phyloP scores from a whole-genome alignment of 2,329 filamentous ascomycete species.

The Venturiaceae sp. region DNA sequence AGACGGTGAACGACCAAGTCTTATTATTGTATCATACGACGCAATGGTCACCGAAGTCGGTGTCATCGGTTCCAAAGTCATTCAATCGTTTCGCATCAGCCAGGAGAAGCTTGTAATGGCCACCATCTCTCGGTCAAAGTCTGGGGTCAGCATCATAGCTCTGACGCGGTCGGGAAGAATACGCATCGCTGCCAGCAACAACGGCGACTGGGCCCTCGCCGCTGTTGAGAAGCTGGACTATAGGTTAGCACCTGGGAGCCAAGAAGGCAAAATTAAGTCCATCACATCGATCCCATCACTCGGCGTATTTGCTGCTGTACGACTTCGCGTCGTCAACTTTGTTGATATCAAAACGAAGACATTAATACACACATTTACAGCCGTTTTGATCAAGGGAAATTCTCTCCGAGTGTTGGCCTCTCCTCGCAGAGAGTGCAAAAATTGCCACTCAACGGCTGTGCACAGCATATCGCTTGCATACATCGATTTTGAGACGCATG shows the following conservation, averaged over 20 bases:
- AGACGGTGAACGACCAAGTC: slow-evolving; percentile 23
- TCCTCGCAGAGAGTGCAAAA: slow-evolving; percentile 35
- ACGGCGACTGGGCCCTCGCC: neutral
- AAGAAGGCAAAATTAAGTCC: slow-evolving; percentile 38
- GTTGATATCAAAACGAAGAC: slow-evolving; percentile 50
- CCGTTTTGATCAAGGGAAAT: slow-evolving; percentile 47
- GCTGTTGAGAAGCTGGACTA: neutral
- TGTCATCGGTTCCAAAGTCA: slow-evolving; percentile 15
- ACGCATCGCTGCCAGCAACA: slow-evolving; percentile 16
- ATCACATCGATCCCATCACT: slow-evolving; percentile 51
- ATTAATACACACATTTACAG: slow-evolving; percentile 53
- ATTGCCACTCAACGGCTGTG: slow-evolving; percentile 47
- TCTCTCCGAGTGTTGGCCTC: slow-evolving; percentile 53
- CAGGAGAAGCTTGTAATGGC: slow-evolving; percentile 22
- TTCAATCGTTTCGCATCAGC: slow-evolving; percentile 18
- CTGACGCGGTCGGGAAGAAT: slow-evolving; percentile 24
- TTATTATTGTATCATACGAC: slow-evolving; percentile 55
- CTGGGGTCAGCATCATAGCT: slow-evolving; percentile 20
- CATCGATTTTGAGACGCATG: slow-evolving; percentile 46
- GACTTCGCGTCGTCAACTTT: slow-evolving; percentile 46
- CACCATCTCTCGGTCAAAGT: slow-evolving; percentile 21
- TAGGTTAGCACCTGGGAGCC: slow-evolving; percentile 12
- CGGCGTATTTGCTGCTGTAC: slow-evolving; percentile 51
- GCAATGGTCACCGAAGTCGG: slow-evolving; percentile 53
- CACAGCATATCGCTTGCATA: slow-evolving; percentile 57